Evolutionary conservation across 495 filamentous ascomycete species (phyloP), one percentile per base, ranked within the genome.

Genomic region (Articulospora tetracladia): DNA sequence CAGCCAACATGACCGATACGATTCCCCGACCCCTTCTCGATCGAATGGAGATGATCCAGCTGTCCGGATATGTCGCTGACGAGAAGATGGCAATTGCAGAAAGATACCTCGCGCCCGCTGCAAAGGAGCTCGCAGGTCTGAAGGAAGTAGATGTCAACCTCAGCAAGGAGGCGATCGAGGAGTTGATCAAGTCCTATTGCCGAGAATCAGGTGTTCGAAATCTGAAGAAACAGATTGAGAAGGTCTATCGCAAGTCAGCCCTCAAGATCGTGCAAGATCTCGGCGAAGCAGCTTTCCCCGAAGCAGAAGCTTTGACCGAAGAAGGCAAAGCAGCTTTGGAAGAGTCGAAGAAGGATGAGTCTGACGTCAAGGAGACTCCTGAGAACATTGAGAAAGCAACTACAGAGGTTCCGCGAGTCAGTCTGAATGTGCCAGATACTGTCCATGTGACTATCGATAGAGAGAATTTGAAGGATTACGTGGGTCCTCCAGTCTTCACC

Each of bases 1-100:
- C 95, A 4, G 95, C 95, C 36, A 99, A 99, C 69, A 92, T 99
- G 84, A 98, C 92, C 1, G 94, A 99, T 68, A 99, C 95, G 6
- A 99, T 99, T 62, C 95, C 95, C 28, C 85, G 92, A 24, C 95
- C 95, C 17, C 81, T 99, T 7, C 78, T 97, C 23, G 95, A 99
- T 70, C 88, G 95, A 64, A 99, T 99, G 95, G 95, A 99, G 73
- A 84, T 97, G 66, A 98, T 99, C 65, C 84, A 96, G 67, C 83
- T 99, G 1, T 97, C 93, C 25, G 95, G 95, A 11, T 99, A 99
- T 68, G 94, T 99, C 24, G 85, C 93, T 15, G 93, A 99, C 64
- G 95, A 99, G 78, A 99, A 99, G 79, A 96, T 96, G 88, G 93
- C 95, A 1, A 99, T 99, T 65, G 95, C 95, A 17, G 87, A 99